phyloP scores from a whole-genome alignment of 192 early-diverging fungal species.

The Coemansia sp. region DNA sequence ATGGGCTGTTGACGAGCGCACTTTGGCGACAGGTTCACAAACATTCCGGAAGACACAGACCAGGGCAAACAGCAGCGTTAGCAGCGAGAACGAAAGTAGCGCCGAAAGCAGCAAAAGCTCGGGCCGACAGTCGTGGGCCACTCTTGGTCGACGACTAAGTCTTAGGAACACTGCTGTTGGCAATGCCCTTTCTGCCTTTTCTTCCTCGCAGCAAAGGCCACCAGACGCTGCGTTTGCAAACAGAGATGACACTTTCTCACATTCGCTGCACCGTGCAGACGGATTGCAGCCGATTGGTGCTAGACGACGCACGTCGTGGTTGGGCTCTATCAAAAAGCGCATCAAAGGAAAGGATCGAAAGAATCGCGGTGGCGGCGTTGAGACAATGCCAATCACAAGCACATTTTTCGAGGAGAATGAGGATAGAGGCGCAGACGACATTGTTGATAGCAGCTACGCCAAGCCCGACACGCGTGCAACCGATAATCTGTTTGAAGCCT shows the following conservation, averaged over 20 bases:
- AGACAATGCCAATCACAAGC: conserved; percentile 2
- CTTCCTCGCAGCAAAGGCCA: neutral
- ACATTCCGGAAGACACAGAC: neutral
- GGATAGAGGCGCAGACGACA: neutral
- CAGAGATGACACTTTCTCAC: neutral
- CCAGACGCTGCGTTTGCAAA: conserved; percentile 1
- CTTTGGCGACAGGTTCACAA: neutral
- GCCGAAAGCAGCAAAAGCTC: neutral
- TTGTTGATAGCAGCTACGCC: neutral
- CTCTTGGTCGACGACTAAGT: conserved; percentile 34
- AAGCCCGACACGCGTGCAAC: neutral
- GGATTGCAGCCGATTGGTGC: conserved; percentile 7
- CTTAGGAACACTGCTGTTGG: conserved; percentile 2
- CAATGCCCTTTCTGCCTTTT: neutral
- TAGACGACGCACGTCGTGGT: conserved; percentile 25
- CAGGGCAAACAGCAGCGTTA: neutral
- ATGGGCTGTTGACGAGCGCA: neutral
- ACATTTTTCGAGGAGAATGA: neutral
- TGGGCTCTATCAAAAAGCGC: conserved; percentile 29
- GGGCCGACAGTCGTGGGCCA: conserved; percentile 21
- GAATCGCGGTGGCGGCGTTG: neutral
- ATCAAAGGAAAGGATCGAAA: conserved; percentile 13
- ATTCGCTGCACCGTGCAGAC: conserved; percentile 11
- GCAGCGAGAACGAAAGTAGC: neutral
- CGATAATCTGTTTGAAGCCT: neutral